These are phyloP conservation scores for Lathyrus tuberosus DNA, from an alignment of 306 rosid species.

Conservation along the genomic window DNA sequence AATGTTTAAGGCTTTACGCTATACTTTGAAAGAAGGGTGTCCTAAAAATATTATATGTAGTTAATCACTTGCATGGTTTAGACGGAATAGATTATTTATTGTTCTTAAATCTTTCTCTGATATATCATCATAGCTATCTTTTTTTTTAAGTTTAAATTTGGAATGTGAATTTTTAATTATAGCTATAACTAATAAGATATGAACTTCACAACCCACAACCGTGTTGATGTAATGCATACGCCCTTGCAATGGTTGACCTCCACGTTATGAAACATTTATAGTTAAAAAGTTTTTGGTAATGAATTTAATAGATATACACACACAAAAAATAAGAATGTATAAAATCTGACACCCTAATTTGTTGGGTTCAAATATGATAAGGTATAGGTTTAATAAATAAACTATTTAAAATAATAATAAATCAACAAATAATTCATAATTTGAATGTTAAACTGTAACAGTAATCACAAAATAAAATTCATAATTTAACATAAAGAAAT, in stretches of 20 bases:
- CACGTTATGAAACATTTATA: neutral
- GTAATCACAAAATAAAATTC: too few relatives aligned
- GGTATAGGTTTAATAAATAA: too few relatives aligned
- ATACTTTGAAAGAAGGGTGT: neutral
- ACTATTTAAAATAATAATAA: too few relatives aligned
- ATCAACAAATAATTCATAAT: too few relatives aligned
- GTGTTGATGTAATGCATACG: neutral
- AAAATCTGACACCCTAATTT: too few relatives aligned
- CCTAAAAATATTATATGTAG: neutral
- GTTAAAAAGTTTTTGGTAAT: neutral
- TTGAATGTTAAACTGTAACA: too few relatives aligned
- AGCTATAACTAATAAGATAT: neutral
- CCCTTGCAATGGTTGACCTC: neutral
- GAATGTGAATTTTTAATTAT: neutral
- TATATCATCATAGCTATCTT: neutral
- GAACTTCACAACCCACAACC: neutral
- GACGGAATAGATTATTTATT: constrained; percentile 11
- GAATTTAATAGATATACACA: neutral
- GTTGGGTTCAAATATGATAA: too few relatives aligned
- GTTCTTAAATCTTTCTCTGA: neutral
- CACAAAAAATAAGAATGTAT: too few relatives aligned
- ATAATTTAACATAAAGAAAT: too few relatives aligned
- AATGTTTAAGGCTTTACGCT: constrained; percentile 19
- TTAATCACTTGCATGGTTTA: constrained; percentile 15
- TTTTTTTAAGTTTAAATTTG: neutral